These are phyloP conservation scores for Coelastrella sp. DNA, from an alignment of 139 green algal species.

Conservation along the genomic window DNA sequence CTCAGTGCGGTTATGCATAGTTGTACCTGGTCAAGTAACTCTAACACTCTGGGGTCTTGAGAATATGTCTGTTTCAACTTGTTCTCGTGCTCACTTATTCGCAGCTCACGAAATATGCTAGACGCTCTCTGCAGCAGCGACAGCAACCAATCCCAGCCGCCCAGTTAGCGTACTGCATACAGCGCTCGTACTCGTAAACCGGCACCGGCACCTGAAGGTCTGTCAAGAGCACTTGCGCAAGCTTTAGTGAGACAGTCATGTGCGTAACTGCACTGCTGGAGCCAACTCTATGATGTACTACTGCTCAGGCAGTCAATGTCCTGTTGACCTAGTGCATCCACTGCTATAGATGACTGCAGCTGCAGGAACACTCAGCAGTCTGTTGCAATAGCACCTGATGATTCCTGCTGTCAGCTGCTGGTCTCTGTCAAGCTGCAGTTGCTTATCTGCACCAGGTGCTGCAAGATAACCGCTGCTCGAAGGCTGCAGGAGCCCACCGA, in stretches of 20 bases:
- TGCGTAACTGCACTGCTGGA: background rate
- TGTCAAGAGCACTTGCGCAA: no score
- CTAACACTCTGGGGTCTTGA: background rate
- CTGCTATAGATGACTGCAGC: no score
- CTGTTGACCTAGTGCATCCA: no score
- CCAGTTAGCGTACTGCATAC: no score
- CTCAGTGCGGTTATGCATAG: background rate
- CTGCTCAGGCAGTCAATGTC: no score
- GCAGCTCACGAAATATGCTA: constrained; percentile 1
- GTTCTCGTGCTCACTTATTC: background rate
- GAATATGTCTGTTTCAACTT: background rate
- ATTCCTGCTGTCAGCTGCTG: background rate
- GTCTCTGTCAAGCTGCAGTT: background rate
- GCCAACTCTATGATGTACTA: background rate
- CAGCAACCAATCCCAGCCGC: background rate
- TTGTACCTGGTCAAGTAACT: background rate
- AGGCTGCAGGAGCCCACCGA: no score
- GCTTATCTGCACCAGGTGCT: background rate
- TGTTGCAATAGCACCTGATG: background rate
- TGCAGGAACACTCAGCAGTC: background rate
- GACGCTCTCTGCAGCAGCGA: background rate
- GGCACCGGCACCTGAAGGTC: no score
- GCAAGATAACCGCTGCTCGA: no score
- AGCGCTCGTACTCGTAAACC: no score
- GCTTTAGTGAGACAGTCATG: no score